Percentiles rank a stretch among this genome's conserved stretches.
Evolutionary conservation across 1,139 yeast genomes (phyloP).

Genomic region (Diutina ranongensis): DNA sequence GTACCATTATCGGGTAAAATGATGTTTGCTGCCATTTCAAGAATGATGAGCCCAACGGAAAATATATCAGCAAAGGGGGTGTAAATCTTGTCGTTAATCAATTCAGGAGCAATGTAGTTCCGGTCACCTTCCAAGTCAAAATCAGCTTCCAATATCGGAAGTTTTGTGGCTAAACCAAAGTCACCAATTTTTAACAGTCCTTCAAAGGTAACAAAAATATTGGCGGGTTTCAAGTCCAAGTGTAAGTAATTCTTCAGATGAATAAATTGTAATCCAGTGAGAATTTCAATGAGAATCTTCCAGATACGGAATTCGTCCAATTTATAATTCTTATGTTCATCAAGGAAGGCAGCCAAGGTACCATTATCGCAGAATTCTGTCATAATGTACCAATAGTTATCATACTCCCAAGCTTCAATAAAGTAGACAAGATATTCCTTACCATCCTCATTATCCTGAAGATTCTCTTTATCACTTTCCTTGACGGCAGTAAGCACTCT

Average conservation of each 20-base stretch:
- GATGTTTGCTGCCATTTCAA: conserved; percentile 94
- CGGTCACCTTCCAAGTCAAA: conserved; percentile 95
- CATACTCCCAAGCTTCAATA: conserved; percentile 78
- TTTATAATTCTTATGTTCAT: conserved; percentile 60
- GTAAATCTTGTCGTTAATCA: conserved; percentile 69
- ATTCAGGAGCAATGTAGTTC: conserved; percentile 96
- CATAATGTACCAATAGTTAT: conserved; percentile 74
- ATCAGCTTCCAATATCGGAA: conserved; percentile 43
- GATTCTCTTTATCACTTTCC: conserved; percentile 19
- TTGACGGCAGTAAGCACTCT: conserved; percentile 30
- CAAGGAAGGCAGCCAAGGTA: conserved; percentile 66
- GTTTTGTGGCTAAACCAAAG: conserved; percentile 48
- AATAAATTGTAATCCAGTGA: conserved; percentile 69
- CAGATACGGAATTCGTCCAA: conserved; percentile 97
- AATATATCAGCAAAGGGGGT: conserved; percentile 92
- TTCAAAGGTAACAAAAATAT: conserved; percentile 86
- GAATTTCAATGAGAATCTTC: conserved; percentile 81
- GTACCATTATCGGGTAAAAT: conserved; percentile 92
- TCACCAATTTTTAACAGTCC: conserved; percentile 84
- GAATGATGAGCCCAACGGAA: conserved; percentile 81
- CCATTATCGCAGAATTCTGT: conserved; percentile 96
- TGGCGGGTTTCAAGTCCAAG: conserved; percentile 89
- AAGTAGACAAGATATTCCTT: conserved; percentile 71
- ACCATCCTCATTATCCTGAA: conserved; percentile 56
- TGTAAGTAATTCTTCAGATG: conserved; percentile 73